These are phyloP conservation scores for Trichoderma simmonsii DNA, from an alignment of 2,329 filamentous ascomycete species.

Conservation along the genomic window DNA sequence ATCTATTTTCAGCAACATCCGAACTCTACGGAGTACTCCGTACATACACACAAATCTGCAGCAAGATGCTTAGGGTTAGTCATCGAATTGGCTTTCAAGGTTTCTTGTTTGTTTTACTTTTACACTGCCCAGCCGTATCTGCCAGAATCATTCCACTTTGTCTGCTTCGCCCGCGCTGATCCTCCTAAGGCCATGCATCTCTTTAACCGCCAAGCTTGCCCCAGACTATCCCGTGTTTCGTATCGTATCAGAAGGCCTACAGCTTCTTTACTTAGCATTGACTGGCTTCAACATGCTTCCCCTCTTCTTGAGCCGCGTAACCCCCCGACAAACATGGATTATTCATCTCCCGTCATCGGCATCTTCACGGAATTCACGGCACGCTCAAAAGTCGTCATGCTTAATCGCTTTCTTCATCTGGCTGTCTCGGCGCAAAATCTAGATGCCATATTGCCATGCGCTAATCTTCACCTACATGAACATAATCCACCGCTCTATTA, in stretches of 20 bases:
- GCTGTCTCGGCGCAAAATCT: conserved; percentile 1
- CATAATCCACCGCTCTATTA: background rate
- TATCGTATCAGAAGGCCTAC: background rate
- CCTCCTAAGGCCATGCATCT: background rate
- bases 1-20: conserved; percentile 5
- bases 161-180: background rate
- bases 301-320: background rate
- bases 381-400: background rate
- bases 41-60: background rate
- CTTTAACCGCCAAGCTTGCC: background rate
- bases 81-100: background rate
- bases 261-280: background rate
- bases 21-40: too few species aligned
- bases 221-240: background rate
- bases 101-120: background rate
- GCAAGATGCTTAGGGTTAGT: background rate
- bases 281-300: background rate
- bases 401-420: conserved; percentile 1
- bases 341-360: background rate
- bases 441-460: background rate
- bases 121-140: background rate
- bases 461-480: background rate
- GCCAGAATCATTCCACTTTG: background rate
- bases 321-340: background rate
- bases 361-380: background rate